Conservation (phyloP, 306 rosid species). For the Pueraria montana region DNA sequence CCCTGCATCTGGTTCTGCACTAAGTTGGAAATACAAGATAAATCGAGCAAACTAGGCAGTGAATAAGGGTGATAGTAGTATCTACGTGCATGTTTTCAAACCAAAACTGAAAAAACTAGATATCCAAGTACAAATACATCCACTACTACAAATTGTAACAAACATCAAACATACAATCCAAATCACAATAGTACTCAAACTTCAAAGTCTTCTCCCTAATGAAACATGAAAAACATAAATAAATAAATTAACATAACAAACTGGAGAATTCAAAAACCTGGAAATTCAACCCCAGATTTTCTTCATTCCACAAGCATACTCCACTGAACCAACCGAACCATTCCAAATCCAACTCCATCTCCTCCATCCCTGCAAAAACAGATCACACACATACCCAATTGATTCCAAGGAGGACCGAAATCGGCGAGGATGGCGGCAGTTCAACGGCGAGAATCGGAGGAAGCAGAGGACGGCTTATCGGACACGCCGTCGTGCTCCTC, state of each 20-base stretch:
- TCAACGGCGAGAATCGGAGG: constrained; percentile 96
- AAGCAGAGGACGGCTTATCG: constrained; percentile 89
- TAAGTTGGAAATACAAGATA: constrained; percentile 42
- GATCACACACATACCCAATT: constrained; percentile 24
- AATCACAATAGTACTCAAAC: constrained; percentile 38
- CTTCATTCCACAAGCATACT: constrained; percentile 57
- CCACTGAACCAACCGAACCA: constrained; percentile 58
- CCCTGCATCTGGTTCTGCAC: constrained; percentile 28
- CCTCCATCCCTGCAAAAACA: constrained; percentile 8
- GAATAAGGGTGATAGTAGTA: background rate
- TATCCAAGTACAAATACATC: constrained; percentile 42
- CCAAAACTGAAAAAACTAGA: constrained; percentile 39
- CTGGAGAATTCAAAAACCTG: constrained; percentile 64
- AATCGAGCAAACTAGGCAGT: constrained; percentile 34
- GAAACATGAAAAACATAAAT: constrained; percentile 47
- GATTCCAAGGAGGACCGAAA: constrained; percentile 32
- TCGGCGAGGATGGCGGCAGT: background rate
- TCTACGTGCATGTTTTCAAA: constrained; percentile 34
- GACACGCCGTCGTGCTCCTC: constrained; percentile 83
- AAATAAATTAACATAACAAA: constrained; percentile 46
- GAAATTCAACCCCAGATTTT: constrained; percentile 58
- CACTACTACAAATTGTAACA: constrained; percentile 50
- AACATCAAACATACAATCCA: constrained; percentile 47
- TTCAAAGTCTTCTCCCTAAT: constrained; percentile 44
- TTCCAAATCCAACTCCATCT: constrained; percentile 44